Percentiles rank a stretch among this genome's conserved stretches.
phyloP scores from a whole-genome alignment of 371 early-diverging fungal species.

The Rhizomucor pusillus region DNA sequence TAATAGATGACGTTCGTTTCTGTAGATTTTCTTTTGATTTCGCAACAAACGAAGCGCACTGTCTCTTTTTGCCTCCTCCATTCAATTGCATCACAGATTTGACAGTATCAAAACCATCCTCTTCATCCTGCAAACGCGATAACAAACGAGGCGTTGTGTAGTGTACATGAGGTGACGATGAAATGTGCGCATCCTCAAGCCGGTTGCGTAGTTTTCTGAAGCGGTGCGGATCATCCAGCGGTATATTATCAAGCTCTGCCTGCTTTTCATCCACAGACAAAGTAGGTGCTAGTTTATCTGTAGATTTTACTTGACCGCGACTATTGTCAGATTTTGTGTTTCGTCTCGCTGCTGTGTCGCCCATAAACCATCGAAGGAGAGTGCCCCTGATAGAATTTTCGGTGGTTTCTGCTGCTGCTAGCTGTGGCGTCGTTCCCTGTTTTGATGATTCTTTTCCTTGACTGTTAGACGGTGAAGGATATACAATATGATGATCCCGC shows the following conservation, averaged over 20 bases:
- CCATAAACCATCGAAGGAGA: background rate
- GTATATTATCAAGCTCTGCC: too few relatives aligned
- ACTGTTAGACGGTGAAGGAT: too few relatives aligned
- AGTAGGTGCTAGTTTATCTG: background rate
- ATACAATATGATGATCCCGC: slow-evolving; percentile 39
- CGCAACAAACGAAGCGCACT: slow-evolving; percentile 13
- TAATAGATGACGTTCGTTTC: slow-evolving; percentile 5
- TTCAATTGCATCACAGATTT: slow-evolving; percentile 13
- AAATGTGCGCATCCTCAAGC: slow-evolving; percentile 52
- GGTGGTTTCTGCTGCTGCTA: slow-evolving; percentile 2
- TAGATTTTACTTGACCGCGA: background rate
- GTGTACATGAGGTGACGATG: slow-evolving; percentile 56
- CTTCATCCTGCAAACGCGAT: slow-evolving; percentile 51
- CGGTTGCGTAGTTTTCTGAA: slow-evolving; percentile 38
- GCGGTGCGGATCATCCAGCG: slow-evolving; percentile 23
- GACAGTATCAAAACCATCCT: slow-evolving; percentile 28
- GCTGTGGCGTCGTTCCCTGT: background rate
- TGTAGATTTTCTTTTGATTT: background rate
- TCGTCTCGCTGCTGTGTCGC: background rate
- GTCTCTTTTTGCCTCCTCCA: slow-evolving; percentile 18
- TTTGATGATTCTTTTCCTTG: too few relatives aligned
- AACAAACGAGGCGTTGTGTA: slow-evolving; percentile 60
- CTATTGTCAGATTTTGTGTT: background rate
- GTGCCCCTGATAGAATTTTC: background rate
- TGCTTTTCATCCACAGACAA: background rate